These are phyloP conservation scores for Aspergillus sclerotiicarbonarius DNA, from an alignment of 495 filamentous ascomycete species.

Conservation along the genomic window DNA sequence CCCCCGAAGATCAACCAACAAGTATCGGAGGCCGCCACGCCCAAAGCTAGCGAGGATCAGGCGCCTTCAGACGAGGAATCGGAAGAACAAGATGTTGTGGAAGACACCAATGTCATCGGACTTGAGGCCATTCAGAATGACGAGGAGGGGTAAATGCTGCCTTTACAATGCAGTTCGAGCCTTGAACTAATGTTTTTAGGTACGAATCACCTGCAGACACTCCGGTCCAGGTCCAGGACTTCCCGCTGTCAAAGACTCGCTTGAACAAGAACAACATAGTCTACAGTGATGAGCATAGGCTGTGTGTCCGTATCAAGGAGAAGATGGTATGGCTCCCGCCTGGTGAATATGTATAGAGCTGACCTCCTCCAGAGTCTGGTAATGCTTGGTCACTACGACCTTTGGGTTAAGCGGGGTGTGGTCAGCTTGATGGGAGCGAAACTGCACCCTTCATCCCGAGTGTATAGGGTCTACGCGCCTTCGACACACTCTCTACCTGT, in stretches of 20 bases:
- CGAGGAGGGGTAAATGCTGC: slow-evolving; percentile 26
- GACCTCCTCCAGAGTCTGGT: slow-evolving; percentile 55
- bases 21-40: neutral
- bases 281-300: slow-evolving; percentile 37
- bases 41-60: slow-evolving; percentile 7
- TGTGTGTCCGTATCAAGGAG: slow-evolving; percentile 45
- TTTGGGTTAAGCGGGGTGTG: slow-evolving; percentile 64
- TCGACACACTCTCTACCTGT: slow-evolving; percentile 75
- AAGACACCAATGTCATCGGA: slow-evolving; percentile 25
- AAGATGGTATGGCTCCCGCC: slow-evolving; percentile 32
- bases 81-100: slow-evolving; percentile 20
- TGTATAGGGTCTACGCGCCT: slow-evolving; percentile 67
- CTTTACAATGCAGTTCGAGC: neutral
- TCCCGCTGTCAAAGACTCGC: slow-evolving; percentile 42
- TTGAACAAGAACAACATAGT: slow-evolving; percentile 41
- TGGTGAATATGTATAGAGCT: slow-evolving; percentile 7
- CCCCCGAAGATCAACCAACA: slow-evolving; percentile 4
- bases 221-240: slow-evolving; percentile 35
- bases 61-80: slow-evolving; percentile 16
- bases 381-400: slow-evolving; percentile 69
- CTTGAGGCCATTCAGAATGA: slow-evolving; percentile 27
- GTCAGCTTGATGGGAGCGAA: slow-evolving; percentile 65
- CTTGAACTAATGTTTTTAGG: slow-evolving; percentile 20
- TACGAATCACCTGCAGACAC: slow-evolving; percentile 37
- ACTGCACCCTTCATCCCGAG: slow-evolving; percentile 48